Evolutionary conservation across 1,284 basidiomycete genomes (phyloP).

Genomic region (Cystobasidium sp.): DNA sequence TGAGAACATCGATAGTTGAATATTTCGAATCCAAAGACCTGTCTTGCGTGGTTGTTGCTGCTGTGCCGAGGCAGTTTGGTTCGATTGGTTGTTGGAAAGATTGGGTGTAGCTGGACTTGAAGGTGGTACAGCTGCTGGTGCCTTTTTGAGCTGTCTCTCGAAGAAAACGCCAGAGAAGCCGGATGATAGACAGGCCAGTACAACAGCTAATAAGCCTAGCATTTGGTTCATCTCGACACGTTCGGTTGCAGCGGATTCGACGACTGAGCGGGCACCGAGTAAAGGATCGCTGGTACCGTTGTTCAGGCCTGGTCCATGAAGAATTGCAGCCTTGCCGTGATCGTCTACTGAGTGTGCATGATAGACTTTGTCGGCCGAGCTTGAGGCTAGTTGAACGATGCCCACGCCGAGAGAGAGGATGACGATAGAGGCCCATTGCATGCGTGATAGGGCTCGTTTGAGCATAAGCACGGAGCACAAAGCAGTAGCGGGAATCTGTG

Average conservation of each 20-base stretch:
- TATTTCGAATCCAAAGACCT: conserved; percentile 57
- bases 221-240: conserved; percentile 51
- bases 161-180: conserved; percentile 58
- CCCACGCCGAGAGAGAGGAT: conserved; percentile 56
- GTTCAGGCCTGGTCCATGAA: conserved; percentile 5
- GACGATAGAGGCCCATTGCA: conserved; percentile 57
- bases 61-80: neutral
- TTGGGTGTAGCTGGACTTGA: neutral
- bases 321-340: neutral
- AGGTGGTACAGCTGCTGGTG: neutral
- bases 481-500: conserved; percentile 57
- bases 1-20: conserved; percentile 56
- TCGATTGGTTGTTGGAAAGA: neutral
- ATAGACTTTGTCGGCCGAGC: conserved; percentile 21
- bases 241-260: neutral
- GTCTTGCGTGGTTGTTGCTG: conserved; percentile 21
- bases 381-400: conserved; percentile 55
- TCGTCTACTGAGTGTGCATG: conserved; percentile 9
- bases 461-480: conserved; percentile 57
- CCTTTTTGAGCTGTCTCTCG: conserved; percentile 56
- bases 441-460: conserved; percentile 53
- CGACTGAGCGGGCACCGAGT: neutral
- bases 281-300: conserved; percentile 19
- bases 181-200: conserved; percentile 56
- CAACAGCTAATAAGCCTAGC: conserved; percentile 55